Base-by-base conservation (phyloP, 192 early-diverging fungal genomes). In the Entrophospora sp. region DNA sequence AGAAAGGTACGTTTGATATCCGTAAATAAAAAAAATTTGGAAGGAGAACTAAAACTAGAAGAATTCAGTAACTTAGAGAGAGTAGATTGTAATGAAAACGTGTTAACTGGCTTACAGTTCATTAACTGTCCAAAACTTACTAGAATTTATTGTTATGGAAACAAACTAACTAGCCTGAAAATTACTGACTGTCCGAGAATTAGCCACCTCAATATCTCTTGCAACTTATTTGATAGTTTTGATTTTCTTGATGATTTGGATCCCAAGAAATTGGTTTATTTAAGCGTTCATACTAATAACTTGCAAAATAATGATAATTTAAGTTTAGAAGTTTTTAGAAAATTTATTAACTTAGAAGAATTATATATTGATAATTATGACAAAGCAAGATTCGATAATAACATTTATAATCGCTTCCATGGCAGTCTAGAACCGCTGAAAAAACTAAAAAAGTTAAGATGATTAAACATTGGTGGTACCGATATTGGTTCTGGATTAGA, bases 271-370 rank as follows among this genome's bases (percentile, higher is more conserved):
- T 37, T 58, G 16, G 24, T 18, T 20, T 37, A 58, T 36, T 13
- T 58, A 3, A 58, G 55, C 35, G 12, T 58, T 6, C 12, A 22
- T 31, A 58, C 16, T 36, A 58, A 58, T 37, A 58, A 58, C 35
- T 37, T 58, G n/a, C n/a, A n/a, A n/a, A n/a, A n/a, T n/a, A n/a
- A n/a, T 14, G 6, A 4, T 24, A 14, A 13, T 4, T 32, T 35
- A 58, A 18, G 35, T 58, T 27, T 58, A 37, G 18, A 16, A 10
- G 18, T 58, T n/a, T 58, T 58, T 20, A 58, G 55, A 4, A 58
- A 37, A 18, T 58, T 58, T 22, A 34, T n/a, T 58, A 34, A 34
- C 7, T 58, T 58, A 58, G 55, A 57, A 34, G 55, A 31, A 35
- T 20, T 57, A 13, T 57, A 22, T 1, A 27, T 52, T 27, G 49